These are phyloP conservation scores for Leptodontidium sp. DNA, from an alignment of 2,329 filamentous ascomycete species.

Conservation along the genomic window DNA sequence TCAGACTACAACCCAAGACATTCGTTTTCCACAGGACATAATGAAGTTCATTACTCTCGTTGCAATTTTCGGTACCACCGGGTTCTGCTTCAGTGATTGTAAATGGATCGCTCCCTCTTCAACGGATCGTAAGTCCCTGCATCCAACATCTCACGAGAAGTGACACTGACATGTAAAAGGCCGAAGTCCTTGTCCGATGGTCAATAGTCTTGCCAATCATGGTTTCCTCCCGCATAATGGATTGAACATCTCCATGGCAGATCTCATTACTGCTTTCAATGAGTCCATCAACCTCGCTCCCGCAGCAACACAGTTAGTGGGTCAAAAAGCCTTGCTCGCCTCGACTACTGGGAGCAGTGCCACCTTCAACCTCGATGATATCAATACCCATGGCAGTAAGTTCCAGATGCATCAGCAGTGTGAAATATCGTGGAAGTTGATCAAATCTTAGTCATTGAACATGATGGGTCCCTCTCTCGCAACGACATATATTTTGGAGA, in stretches of 20 bases:
- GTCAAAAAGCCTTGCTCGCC: slow-evolving; percentile 14
- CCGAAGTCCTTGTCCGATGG: slow-evolving; percentile 49
- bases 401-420: neutral
- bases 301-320: slow-evolving; percentile 21
- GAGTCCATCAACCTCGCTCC: slow-evolving; percentile 24
- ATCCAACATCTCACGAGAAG: neutral
- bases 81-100: neutral
- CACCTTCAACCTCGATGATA: slow-evolving; percentile 31
- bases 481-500: slow-evolving; percentile 28
- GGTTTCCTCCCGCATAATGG: slow-evolving; percentile 52
- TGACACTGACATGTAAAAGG: slow-evolving; percentile 15
- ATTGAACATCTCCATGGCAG: slow-evolving; percentile 43
- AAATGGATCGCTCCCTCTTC: neutral
- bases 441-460: slow-evolving; percentile 26
- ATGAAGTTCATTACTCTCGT: slow-evolving; percentile 14
- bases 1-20: neutral
- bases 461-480: slow-evolving; percentile 29
- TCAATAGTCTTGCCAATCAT: slow-evolving; percentile 54
- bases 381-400: slow-evolving; percentile 25
- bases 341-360: slow-evolving; percentile 25
- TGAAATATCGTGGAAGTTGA: neutral
- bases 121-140: slow-evolving; percentile 1
- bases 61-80: neutral
- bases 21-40: neutral
- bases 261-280: slow-evolving; percentile 22